These are phyloP conservation scores for Anthracocystis setariae DNA, from an alignment of 1,284 basidiomycete genomes.

Conservation along the genomic window DNA sequence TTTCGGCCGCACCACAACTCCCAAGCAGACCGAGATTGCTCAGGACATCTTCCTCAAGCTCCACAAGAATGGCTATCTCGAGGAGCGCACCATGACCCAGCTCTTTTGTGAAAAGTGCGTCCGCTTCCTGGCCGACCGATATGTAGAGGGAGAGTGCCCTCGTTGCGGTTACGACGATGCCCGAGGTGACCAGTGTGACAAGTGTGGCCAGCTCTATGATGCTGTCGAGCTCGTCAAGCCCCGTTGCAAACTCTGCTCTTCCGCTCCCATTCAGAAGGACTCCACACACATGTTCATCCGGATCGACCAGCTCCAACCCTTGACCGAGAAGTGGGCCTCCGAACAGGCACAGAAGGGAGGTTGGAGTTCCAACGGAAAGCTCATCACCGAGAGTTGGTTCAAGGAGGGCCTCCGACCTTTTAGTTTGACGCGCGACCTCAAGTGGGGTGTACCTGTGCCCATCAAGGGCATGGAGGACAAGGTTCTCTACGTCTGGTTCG, in stretches of 20 bases:
- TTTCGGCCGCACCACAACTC: slow-evolving; percentile 94
- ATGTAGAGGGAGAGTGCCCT: slow-evolving; percentile 66
- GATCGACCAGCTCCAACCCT: slow-evolving; percentile 84
- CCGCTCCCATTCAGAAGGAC: slow-evolving; percentile 73
- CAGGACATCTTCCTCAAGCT: slow-evolving; percentile 67
- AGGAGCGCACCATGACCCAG: slow-evolving; percentile 65
- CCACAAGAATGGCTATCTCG: slow-evolving; percentile 63
- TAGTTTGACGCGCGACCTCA: slow-evolving; percentile 91
- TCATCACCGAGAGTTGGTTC: slow-evolving; percentile 90
- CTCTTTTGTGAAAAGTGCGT: slow-evolving; percentile 62
- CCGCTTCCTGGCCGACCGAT: slow-evolving; percentile 66
- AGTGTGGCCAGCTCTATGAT: slow-evolving; percentile 85
- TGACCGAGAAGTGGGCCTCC: slow-evolving; percentile 88
- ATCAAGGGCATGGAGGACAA: slow-evolving; percentile 86
- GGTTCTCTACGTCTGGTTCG: slow-evolving; percentile 95
- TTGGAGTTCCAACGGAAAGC: slow-evolving; percentile 92
- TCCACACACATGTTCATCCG: slow-evolving; percentile 96
- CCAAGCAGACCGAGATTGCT: slow-evolving; percentile 79
- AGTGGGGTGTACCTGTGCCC: slow-evolving; percentile 95
- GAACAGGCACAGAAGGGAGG: slow-evolving; percentile 80
- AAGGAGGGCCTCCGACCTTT: slow-evolving; percentile 87
- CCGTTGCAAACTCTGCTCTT: slow-evolving; percentile 87
- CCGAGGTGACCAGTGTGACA: slow-evolving; percentile 97
- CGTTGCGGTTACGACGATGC: slow-evolving; percentile 75
- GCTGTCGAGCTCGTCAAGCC: slow-evolving; percentile 94